Evolutionary conservation across 2,329 filamentous ascomycete species (phyloP).

Genomic region (Xylaria multiplex): DNA sequence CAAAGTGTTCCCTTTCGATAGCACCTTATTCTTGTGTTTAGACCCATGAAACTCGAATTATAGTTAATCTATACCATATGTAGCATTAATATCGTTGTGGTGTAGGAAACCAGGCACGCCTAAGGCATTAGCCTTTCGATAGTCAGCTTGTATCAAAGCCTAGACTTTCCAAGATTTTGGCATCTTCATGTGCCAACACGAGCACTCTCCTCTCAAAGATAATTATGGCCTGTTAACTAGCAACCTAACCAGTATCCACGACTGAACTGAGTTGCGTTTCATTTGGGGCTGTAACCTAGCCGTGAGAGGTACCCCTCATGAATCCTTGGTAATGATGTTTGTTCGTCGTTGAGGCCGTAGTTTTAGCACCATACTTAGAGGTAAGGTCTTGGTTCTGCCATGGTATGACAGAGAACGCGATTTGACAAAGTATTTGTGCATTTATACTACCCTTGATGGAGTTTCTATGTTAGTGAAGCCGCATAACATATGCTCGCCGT

Average conservation of each 20-base stretch:
- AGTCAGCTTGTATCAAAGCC: conserved; percentile 17
- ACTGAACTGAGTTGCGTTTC: neutral
- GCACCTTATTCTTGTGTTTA: neutral
- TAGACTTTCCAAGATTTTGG: conserved; percentile 16
- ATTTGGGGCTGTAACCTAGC: neutral
- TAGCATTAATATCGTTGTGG: conserved; percentile 1
- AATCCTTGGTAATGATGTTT: neutral
- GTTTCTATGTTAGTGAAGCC: conserved; percentile 24
- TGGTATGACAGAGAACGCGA: neutral
- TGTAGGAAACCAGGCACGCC: neutral
- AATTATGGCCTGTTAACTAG: neutral
- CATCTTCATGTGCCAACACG: neutral
- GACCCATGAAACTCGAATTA: neutral
- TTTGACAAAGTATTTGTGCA: neutral
- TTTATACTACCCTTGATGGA: conserved; percentile 26
- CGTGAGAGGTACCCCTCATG: neutral
- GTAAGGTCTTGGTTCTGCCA: conserved; percentile 23
- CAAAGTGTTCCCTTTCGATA: too few relatives aligned
- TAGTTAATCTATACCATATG: conserved; percentile 8
- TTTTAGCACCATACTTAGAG: conserved; percentile 22
- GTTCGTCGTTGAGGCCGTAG: conserved; percentile 12
- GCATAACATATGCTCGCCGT: conserved; percentile 15
- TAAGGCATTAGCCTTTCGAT: conserved; percentile 14
- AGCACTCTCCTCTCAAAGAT: neutral
- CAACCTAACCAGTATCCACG: neutral